Base-by-base conservation (phyloP, 2,329 filamentous ascomycete genomes). In the Fusarium incarnatum region DNA sequence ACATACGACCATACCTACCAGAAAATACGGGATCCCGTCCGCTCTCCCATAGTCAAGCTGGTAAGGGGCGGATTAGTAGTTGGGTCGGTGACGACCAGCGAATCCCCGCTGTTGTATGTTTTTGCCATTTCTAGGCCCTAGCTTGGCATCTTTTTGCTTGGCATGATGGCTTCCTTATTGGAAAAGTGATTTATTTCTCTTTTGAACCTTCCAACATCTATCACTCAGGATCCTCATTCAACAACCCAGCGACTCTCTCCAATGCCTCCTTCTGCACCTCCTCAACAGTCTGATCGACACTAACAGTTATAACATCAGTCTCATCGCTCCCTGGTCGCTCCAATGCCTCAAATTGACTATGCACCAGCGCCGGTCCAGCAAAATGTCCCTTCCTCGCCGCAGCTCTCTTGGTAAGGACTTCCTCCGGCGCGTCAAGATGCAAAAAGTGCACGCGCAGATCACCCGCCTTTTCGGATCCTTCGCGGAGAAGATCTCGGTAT, bases 391-490 rank as follows among this genome's bases (percentile, higher is more conserved):
- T 61, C 1, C 67, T 56, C 4, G 48, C 44, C 1, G 66, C 56
- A 10, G 67, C 65, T 7, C 67, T 52, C 6, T 69, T 18, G 0
- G 27, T 60, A 1, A 69, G 52, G 1, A 69, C 56, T 7, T 69
- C 65, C 40, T 69, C 67, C 0, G 60, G 65, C 2, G 67, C 67
- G 10, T 69, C 67, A 6, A 69, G 67, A 34, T 69, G 65, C 2
- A 69, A 23, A 3, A 69, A 69, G 7, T 69, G 67, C 5, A 69
- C 67, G 0, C 65, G 66, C 12, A 69, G 7, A n/a, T 69, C 67
- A 0, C 66, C 67, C 0, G 65, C 67, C 1, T 62, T 52, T 4
- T 62, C 44, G 0, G 67, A 69, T 1, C 67, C 65, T 37, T 69
- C 56, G 3, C 67, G 56, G 1, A 69, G 52, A 13, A 69, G 52